phyloP scores from a whole-genome alignment of 1,139 yeast species.

The Wickerhamomyces sp. region DNA sequence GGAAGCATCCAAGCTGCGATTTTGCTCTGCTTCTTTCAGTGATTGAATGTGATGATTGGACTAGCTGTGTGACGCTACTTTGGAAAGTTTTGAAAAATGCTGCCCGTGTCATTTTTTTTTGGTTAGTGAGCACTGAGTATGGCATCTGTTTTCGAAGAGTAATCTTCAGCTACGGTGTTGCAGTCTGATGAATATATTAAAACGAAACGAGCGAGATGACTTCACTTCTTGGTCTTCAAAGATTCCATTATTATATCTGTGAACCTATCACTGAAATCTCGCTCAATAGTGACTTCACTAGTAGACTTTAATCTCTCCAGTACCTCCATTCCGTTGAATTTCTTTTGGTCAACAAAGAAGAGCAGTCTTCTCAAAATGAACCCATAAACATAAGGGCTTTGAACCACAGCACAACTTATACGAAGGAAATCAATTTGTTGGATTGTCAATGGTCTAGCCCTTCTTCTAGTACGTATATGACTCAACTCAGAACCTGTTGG shows the following conservation, averaged over 20 bases:
- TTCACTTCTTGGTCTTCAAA: too few relatives aligned
- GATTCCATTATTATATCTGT: background rate
- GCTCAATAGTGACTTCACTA: background rate
- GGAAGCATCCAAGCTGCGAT: background rate
- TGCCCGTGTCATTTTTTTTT: too few relatives aligned
- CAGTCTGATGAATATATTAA: too few relatives aligned
- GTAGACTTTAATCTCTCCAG: background rate
- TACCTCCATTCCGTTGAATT: background rate
- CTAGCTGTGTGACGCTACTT: background rate
- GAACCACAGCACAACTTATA: background rate
- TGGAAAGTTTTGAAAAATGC: background rate
- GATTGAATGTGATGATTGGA: background rate
- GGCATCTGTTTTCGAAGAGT: too few relatives aligned
- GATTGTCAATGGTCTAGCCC: background rate
- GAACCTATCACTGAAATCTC: background rate
- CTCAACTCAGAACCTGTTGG: too few relatives aligned
- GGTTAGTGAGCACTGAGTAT: too few relatives aligned
- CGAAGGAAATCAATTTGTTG: background rate
- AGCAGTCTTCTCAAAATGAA: background rate
- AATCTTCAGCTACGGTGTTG: too few relatives aligned
- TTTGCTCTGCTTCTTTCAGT: background rate
- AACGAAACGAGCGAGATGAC: too few relatives aligned
- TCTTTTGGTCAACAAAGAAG: background rate
- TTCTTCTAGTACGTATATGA: background rate
- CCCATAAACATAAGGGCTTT: background rate